Evolutionary conservation across 2,329 filamentous ascomycete genomes (phyloP).

Genomic region (Colletotrichum noveboracense): DNA sequence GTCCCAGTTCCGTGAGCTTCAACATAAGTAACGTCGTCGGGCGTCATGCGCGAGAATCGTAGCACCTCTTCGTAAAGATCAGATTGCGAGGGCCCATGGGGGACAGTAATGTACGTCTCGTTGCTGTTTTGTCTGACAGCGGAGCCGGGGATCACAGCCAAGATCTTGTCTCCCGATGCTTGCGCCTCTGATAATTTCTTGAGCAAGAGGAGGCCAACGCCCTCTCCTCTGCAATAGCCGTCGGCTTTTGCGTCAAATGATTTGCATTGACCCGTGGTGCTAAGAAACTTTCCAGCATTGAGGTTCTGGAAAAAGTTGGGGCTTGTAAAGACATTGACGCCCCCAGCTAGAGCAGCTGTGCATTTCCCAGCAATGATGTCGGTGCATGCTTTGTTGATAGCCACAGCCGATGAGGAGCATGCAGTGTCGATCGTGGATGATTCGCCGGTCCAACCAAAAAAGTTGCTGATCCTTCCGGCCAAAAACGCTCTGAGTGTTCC

Average conservation of each 20-base stretch:
- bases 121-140: slow-evolving; percentile 48
- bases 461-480: slow-evolving; percentile 35
- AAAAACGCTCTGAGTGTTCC: slow-evolving; percentile 38
- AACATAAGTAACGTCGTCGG: slow-evolving; percentile 22
- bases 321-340: slow-evolving; percentile 37
- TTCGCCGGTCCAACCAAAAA: slow-evolving; percentile 40
- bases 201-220: slow-evolving; percentile 46
- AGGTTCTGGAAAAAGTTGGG: slow-evolving; percentile 23
- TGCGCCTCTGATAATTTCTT: slow-evolving; percentile 53
- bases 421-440: slow-evolving; percentile 40
- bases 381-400: slow-evolving; percentile 37
- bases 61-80: slow-evolving; percentile 57
- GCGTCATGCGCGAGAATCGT: slow-evolving; percentile 28
- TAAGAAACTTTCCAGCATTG: slow-evolving; percentile 27
- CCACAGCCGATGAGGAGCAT: slow-evolving; percentile 41
- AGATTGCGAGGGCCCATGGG: slow-evolving; percentile 23
- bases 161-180: slow-evolving; percentile 48
- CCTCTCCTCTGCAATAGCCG: slow-evolving; percentile 59
- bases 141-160: slow-evolving; percentile 43
- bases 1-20: slow-evolving; percentile 51
- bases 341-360: slow-evolving; percentile 40
- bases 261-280: slow-evolving; percentile 34
- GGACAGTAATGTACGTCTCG: slow-evolving; percentile 31
- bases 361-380: slow-evolving; percentile 32
- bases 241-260: slow-evolving; percentile 37